Base-by-base conservation (phyloP, 805 yeast genomes). In the Ogataea populi-albae region DNA sequence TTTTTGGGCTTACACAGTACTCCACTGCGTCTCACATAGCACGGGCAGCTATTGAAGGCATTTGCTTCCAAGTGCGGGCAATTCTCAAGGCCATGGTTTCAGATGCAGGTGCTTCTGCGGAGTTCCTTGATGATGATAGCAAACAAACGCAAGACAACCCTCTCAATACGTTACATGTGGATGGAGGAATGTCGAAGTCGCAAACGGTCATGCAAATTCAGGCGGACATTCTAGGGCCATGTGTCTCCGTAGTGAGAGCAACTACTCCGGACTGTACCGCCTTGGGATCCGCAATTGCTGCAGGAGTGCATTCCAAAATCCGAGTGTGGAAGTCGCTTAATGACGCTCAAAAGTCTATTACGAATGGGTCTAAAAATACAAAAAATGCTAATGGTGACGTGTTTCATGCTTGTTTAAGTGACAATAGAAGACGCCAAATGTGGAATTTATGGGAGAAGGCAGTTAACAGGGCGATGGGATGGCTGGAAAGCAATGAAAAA, bases 181-280 rank as follows among this genome's bases (percentile, higher is more conserved):
- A 89, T 58, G 98, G 97, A 37, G 98, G 98, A 48, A 83, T 89
- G 93, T 83, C 95, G 16, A 77, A 84, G 50, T 86, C 95, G 14
- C 81, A 82, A 54, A 91, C 84, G 52, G 91, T 88, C 34, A 83
- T 91, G 82, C 95, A 86, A 66, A 86, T 89, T 45, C 97, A 89
- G 64, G 84, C 96, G 6, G 94, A 89, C 59, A 81, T 89, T 43
- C 69, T 87, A 48, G 97, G 97, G 3, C 91, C 93, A 1, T 78
- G 88, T 62, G 85, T 81, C 24, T 77, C 80, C 18, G 91, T 89
- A 27, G 75, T 77, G 49, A 72, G 96, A 51, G 88, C 96, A 2
- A 73, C 77, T 21, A 84, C 81, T 59, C 68, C 86, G 23, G 98
- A 89, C 62, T 87, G 96, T 57, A 89, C 97, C 4, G 96, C 97